Evolutionary conservation across 441 rosid species (phyloP).

Genomic region (Gossypium lobatum): DNA sequence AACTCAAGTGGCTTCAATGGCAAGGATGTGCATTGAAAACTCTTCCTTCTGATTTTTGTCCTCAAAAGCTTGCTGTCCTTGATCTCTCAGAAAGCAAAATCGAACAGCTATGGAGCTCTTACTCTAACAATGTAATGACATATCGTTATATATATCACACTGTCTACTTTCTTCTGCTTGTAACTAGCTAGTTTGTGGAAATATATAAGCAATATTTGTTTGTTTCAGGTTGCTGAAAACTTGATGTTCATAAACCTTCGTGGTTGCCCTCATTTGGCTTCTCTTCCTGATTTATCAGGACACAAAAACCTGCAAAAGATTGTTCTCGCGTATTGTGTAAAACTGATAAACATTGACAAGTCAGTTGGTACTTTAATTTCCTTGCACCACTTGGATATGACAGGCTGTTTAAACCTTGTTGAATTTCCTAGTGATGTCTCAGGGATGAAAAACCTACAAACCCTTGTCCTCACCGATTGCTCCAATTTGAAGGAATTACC

Average conservation of each 20-base stretch:
- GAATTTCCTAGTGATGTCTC: constrained; percentile 46
- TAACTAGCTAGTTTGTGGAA: not conserved
- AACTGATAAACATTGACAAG: constrained; percentile 35
- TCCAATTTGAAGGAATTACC: constrained; percentile 40
- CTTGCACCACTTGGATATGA: constrained; percentile 42
- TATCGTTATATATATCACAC: not conserved
- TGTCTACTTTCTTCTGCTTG: not conserved
- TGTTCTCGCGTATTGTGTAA: constrained; percentile 33
- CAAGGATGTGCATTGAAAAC: constrained; percentile 44
- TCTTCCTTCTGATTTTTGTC: constrained; percentile 37
- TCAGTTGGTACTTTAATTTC: constrained; percentile 40
- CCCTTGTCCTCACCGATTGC: constrained; percentile 48
- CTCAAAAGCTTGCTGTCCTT: constrained; percentile 45
- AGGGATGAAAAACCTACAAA: constrained; percentile 42
- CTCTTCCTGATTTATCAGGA: constrained; percentile 46
- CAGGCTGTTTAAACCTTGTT: constrained; percentile 34
- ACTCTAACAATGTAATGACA: constrained; percentile 26
- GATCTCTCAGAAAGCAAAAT: constrained; percentile 58
- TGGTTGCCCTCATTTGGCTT: constrained; percentile 34
- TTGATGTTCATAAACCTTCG: constrained; percentile 41
- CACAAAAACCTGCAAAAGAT: constrained; percentile 43
- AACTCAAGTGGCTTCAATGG: constrained; percentile 71
- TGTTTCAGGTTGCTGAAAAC: constrained; percentile 34
- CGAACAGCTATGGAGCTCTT: constrained; percentile 20
- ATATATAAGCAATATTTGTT: not conserved